A percentile compares a stretch with the other conserved stretches of the same genome.
Conservation (phyloP, 495 filamentous ascomycete genomes). For the Penicillium manginii region DNA sequence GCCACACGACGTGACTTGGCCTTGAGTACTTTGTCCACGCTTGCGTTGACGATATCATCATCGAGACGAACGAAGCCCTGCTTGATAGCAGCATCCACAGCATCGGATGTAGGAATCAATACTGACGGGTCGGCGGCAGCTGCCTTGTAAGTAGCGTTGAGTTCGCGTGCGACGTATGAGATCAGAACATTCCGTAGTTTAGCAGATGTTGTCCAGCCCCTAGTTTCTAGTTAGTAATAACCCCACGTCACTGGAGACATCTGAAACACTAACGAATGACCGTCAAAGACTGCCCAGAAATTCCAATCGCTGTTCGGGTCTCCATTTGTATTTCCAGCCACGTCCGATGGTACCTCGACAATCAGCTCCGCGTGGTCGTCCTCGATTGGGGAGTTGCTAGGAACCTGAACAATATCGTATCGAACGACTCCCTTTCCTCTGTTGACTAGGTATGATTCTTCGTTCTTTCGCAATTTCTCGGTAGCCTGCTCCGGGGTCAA, state of each 20-base stretch:
- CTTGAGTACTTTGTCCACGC: conserved; percentile 84
- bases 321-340: conserved; percentile 54
- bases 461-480: conserved; percentile 81
- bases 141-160: conserved; percentile 89
- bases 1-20: conserved; percentile 84
- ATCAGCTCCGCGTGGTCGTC: conserved; percentile 98
- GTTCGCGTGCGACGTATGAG: conserved; percentile 86
- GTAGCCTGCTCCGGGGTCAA: conserved; percentile 94
- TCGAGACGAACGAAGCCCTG: conserved; percentile 86
- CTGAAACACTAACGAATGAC: conserved; percentile 71
- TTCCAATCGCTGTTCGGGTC: conserved; percentile 86
- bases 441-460: conserved; percentile 90
- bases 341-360: conserved; percentile 74
- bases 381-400: conserved; percentile 97
- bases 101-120: conserved; percentile 63
- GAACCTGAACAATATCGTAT: conserved; percentile 94
- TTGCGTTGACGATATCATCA: conserved; percentile 89
- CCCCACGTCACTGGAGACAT: not conserved
- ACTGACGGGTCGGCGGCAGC: conserved; percentile 64
- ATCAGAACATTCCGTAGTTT: conserved; percentile 93
- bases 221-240: conserved; percentile 37
- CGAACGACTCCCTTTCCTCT: conserved; percentile 88
- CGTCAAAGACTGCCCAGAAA: conserved; percentile 99
- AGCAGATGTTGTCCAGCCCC: conserved; percentile 97
- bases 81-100: conserved; percentile 91